A percentile compares a stretch with the other conserved stretches of the same genome.
phyloP scores from a whole-genome alignment of 1,284 basidiomycete genomes.

The Quambalaria eucalypti region DNA sequence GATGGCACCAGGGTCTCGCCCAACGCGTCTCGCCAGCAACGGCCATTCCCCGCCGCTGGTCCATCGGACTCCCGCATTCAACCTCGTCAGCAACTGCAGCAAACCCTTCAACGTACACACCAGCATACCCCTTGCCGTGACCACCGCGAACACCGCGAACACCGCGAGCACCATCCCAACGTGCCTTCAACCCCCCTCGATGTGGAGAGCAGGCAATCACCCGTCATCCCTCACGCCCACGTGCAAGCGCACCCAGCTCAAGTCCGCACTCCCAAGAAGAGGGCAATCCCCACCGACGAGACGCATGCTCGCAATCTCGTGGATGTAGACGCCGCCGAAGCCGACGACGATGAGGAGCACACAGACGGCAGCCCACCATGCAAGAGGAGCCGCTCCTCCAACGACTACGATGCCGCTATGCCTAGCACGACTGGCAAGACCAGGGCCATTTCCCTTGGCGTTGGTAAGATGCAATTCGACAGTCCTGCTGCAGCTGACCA shows the following conservation, averaged over 20 bases:
- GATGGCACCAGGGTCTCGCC: background rate
- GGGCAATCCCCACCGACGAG: conserved; percentile 38
- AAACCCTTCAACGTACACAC: background rate
- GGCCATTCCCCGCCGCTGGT: too few species aligned
- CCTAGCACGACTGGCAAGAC: conserved; percentile 14
- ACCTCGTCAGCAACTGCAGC: background rate
- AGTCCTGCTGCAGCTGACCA: background rate
- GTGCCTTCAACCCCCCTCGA: background rate
- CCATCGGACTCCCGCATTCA: background rate
- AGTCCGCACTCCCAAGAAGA: conserved; percentile 38
- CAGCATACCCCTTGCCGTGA: background rate
- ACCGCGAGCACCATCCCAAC: too few species aligned
- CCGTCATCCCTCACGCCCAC: too few species aligned
- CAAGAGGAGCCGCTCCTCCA: conserved; percentile 31
- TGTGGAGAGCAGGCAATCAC: background rate
- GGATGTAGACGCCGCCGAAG: conserved; percentile 18
- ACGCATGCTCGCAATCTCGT: conserved; percentile 31
- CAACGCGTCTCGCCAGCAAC: background rate
- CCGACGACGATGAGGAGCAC: conserved; percentile 5
- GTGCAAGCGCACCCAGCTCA: too few species aligned
- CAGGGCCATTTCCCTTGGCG: conserved; percentile 16
- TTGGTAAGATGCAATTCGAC: conserved; percentile 18
- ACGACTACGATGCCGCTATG: conserved; percentile 19
- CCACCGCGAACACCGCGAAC: background rate
- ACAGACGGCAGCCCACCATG: conserved; percentile 17